Evolutionary conservation across 345 rosid species (phyloP).

Genomic region (Theobroma cacao): DNA sequence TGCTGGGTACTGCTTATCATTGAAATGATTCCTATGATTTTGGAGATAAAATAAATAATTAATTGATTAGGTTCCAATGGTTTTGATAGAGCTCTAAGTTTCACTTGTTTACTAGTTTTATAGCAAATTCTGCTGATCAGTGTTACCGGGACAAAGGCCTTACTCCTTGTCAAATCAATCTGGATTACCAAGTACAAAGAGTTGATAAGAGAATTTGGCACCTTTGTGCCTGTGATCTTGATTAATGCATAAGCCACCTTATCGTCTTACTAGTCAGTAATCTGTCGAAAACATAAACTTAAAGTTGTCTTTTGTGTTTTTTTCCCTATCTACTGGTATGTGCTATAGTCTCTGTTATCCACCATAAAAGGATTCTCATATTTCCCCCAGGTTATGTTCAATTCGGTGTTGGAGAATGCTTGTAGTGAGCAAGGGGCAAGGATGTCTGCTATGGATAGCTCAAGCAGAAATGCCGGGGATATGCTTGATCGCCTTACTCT

Average conservation of each 20-base stretch:
- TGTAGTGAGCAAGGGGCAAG: constrained; percentile 86
- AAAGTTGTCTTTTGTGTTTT: not conserved
- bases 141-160: too few relatives aligned
- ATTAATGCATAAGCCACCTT: not conserved
- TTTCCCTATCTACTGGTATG: not conserved
- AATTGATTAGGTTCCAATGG: not conserved
- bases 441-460: constrained; percentile 98
- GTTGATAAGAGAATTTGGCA: too few relatives aligned
- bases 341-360: constrained; percentile 2
- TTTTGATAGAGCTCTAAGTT: not conserved
- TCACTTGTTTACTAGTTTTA: not conserved
- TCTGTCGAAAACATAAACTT: not conserved
- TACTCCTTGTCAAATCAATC: too few relatives aligned
- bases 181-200: too few relatives aligned
- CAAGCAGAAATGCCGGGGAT: constrained; percentile 98
- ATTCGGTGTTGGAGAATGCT: constrained; percentile 89
- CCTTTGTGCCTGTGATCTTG: not conserved
- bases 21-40: not conserved
- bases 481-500: constrained; percentile 95
- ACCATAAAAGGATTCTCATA: not conserved
- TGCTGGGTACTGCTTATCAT: not conserved
- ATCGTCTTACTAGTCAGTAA: not conserved
- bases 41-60: not conserved
- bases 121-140: not conserved
- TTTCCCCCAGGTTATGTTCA: constrained; percentile 66